Evolutionary conservation across 1,284 basidiomycete species (phyloP), one percentile per base, ranked within the genome.

Genomic region (Salmacisia buchloeana): DNA sequence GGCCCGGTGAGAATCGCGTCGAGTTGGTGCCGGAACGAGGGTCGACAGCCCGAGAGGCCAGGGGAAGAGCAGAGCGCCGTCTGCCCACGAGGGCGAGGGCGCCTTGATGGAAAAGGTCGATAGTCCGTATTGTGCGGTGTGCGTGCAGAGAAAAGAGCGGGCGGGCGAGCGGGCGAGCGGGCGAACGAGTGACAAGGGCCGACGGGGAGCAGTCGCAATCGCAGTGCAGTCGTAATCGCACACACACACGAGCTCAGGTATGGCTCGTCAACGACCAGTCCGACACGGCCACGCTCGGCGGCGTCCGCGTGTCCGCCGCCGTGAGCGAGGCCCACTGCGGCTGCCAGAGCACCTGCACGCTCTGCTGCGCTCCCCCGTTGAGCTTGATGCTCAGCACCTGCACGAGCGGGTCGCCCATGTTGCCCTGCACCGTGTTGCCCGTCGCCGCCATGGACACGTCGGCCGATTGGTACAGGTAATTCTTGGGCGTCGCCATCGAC

Each of bases 361-460:
- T 90, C 80, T 89, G 87, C 45, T 62, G 66, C 56, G 61, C 54
- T 29, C 69, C 62, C 23, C 69, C 69, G 43, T 59, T 58, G 10
- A 96, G 78, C 69, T 83, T 83, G 78, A 97, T 89, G 71, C 84
- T 84, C 56, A 98, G 83, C n/a, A 94, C 91, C 10, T 85, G 89
- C 59, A 92, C 89, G 27, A 86, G 87, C 0, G 85, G 83, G 81
- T 97, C 96, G 29, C 81, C 78, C 80, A 91, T 89, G 80, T 94
- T 66, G 27, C 89, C 72, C 34, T 83, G 66, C 10, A 25, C 25
- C n/a, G 9, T 36, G 56, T 38, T 41, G 49, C 27, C 18, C 41
- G 41, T 12, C 27, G 3, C 6, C 27, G 49, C 49, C 27, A 54
- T 31, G 2, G 49, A 54, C 25, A 54, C 49, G 15, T 54, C 49